These are phyloP conservation scores for Acacia concinna DNA, from an alignment of 331 rosid genomes.

Conservation along the genomic window DNA sequence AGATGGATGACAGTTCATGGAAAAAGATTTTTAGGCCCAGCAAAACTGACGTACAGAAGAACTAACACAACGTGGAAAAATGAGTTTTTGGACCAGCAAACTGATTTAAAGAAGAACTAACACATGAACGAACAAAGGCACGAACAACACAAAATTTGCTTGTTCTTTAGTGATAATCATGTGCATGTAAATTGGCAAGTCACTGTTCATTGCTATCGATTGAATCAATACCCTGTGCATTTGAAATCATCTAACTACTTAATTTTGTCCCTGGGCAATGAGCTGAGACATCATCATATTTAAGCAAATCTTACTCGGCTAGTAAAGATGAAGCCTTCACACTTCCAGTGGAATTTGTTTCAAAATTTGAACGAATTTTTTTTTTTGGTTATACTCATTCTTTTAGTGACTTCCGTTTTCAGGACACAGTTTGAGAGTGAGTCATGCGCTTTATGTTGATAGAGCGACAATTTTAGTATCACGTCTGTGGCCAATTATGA, in stretches of 20 bases:
- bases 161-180: neutral
- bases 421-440: neutral
- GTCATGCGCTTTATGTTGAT: neutral
- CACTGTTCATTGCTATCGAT: neutral
- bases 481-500: constrained; percentile 17
- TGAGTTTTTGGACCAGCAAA: neutral
- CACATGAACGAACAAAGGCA: neutral
- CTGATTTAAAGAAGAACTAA: constrained; percentile 10
- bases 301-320: neutral
- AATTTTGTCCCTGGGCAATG: neutral
- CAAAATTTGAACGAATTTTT: neutral
- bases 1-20: neutral
- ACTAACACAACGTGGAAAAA: constrained; percentile 1
- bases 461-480: neutral
- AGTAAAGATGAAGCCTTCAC: neutral
- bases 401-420: neutral
- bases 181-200: neutral
- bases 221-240: constrained; percentile 4
- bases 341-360: neutral
- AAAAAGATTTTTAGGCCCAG: neutral
- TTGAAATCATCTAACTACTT: constrained; percentile 6
- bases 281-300: constrained; percentile 14
- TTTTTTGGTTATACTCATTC: neutral
- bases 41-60: no score
- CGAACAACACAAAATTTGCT: neutral